A percentile compares a stretch with the other conserved stretches of the same genome.
These are phyloP conservation scores for Penicillium atrosanguineum DNA, from an alignment of 495 filamentous ascomycete species.

Conservation along the genomic window DNA sequence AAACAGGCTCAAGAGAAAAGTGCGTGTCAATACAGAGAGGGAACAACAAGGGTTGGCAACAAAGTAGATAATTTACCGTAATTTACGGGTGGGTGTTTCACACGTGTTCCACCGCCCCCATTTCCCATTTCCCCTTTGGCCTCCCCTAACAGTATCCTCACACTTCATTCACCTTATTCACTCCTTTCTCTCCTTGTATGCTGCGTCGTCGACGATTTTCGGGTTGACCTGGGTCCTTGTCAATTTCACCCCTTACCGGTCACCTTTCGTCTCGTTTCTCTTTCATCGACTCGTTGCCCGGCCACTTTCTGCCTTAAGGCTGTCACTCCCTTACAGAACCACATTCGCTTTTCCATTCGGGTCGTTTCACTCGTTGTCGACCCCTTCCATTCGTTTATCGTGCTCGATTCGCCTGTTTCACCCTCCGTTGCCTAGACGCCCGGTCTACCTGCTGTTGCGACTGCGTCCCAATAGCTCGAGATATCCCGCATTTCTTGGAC, in stretches of 20 bases:
- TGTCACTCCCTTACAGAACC: constrained; percentile 42
- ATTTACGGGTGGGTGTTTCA: constrained; percentile 21
- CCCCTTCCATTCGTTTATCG: constrained; percentile 42
- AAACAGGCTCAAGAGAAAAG: not conserved
- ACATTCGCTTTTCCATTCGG: constrained; percentile 30
- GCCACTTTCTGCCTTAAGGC: constrained; percentile 20
- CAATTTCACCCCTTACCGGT: constrained; percentile 40
- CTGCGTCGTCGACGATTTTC: constrained; percentile 30
- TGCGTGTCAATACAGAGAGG: not conserved
- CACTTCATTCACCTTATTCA: constrained; percentile 28
- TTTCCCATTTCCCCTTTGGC: constrained; percentile 13
- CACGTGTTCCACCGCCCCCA: constrained; percentile 25
- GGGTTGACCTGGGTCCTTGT: constrained; percentile 32
- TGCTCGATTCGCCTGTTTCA: constrained; percentile 22
- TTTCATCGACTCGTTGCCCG: constrained; percentile 23
- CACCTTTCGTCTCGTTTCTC: constrained; percentile 13
- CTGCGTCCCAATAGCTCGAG: constrained; percentile 16
- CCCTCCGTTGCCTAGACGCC: constrained; percentile 28
- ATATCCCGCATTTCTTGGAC: not conserved
- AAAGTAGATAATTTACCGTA: constrained; percentile 10
- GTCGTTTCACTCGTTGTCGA: constrained; percentile 26
- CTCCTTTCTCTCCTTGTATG: constrained; percentile 25
- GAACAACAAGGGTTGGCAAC: not conserved
- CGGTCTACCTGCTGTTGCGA: constrained; percentile 16
- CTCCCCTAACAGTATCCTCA: constrained; percentile 16